Evolutionary conservation across 306 rosid species (phyloP).

Genomic region (Pueraria montana): DNA sequence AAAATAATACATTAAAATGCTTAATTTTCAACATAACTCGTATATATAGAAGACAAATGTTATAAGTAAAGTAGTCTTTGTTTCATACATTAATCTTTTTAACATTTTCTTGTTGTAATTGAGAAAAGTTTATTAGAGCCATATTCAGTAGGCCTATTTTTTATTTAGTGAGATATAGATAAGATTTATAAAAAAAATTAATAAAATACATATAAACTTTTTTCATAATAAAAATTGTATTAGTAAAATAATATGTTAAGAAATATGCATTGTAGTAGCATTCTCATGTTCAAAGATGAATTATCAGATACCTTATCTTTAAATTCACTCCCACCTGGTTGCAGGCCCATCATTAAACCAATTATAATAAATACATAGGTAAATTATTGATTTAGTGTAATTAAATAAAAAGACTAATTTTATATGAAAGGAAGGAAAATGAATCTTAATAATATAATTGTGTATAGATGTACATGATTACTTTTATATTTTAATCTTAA

Average conservation of each 20-base stretch:
- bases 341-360: neutral
- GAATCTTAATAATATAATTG: neutral
- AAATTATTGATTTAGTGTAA: neutral
- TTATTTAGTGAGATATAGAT: neutral
- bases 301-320: no score
- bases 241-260: neutral
- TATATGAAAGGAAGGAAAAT: neutral
- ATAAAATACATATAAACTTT: neutral
- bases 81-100: neutral
- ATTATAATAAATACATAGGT: neutral
- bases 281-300: neutral
- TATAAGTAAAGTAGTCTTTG: neutral
- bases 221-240: neutral
- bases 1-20: neutral
- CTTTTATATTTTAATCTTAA: neutral
- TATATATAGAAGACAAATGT: neutral
- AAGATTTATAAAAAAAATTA: no score
- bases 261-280: neutral
- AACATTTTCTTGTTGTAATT: neutral
- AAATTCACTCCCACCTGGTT: no score
- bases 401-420: neutral
- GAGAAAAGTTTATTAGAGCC: neutral
- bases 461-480: neutral
- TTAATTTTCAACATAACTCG: neutral
- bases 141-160: neutral